These are phyloP conservation scores for Neurospora sp. DNA, from an alignment of 495 filamentous ascomycete species.

Conservation along the genomic window DNA sequence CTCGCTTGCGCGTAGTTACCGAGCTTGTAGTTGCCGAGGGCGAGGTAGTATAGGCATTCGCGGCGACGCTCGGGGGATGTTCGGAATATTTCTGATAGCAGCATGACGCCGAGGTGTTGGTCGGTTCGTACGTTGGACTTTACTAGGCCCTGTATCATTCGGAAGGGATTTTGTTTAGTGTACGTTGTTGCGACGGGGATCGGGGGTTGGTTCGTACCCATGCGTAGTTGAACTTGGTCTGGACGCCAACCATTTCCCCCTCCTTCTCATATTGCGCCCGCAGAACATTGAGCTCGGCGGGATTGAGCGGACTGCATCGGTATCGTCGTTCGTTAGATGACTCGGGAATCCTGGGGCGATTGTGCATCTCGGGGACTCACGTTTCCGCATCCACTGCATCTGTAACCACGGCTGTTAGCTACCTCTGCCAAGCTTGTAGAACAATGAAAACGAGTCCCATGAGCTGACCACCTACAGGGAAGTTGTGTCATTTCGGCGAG, in stretches of 20 bases:
- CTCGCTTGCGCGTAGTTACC: constrained; percentile 94
- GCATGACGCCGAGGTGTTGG: constrained; percentile 88
- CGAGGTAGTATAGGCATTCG: constrained; percentile 97
- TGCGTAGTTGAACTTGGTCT: constrained; percentile 99
- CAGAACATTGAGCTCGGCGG: constrained; percentile 81
- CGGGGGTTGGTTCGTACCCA: constrained; percentile 39
- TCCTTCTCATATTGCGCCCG: constrained; percentile 93
- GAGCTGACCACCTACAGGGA: constrained; percentile 51
- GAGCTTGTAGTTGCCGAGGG: constrained; percentile 93
- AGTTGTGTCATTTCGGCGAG: constrained; percentile 50
- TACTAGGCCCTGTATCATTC: constrained; percentile 66
- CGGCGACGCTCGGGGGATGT: constrained; percentile 80
- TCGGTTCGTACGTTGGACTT: constrained; percentile 76
- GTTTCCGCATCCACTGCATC: constrained; percentile 97
- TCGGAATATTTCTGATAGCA: constrained; percentile 95
- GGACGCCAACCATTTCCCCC: constrained; percentile 88
- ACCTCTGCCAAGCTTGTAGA: background rate
- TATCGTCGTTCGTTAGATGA: background rate
- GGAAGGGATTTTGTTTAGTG: background rate
- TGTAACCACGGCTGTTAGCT: constrained; percentile 29
- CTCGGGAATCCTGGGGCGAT: constrained; percentile 2
- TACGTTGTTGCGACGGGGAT: too few relatives aligned
- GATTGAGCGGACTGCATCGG: constrained; percentile 65
- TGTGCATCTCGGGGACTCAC: constrained; percentile 34
- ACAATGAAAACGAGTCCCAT: background rate